phyloP scores from a whole-genome alignment of 1,139 yeast species.

The Yamadazyma pseudoaaseri region DNA sequence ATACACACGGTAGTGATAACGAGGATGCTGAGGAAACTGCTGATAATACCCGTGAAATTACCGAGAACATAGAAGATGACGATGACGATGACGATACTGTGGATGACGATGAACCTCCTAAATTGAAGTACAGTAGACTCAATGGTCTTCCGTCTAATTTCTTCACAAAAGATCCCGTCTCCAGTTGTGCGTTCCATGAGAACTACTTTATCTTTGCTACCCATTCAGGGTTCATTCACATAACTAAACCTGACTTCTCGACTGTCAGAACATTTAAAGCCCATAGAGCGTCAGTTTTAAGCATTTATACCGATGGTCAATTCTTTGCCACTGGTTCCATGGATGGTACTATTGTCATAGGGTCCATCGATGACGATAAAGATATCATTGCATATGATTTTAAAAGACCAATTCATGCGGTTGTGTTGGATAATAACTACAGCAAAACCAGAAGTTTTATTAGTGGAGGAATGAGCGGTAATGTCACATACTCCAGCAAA shows the following conservation, averaged over 20 bases:
- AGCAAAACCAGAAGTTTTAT: slow-evolving; percentile 60
- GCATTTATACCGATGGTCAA: slow-evolving; percentile 68
- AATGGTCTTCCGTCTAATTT: slow-evolving; percentile 63
- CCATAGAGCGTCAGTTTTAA: slow-evolving; percentile 80
- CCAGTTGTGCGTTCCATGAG: slow-evolving; percentile 62
- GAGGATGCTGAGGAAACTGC: neutral
- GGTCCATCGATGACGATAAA: slow-evolving; percentile 59
- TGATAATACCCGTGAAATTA: neutral
- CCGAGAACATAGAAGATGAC: neutral
- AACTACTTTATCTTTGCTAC: slow-evolving; percentile 76
- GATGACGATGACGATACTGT: slow-evolving; percentile 15
- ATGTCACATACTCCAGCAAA: slow-evolving; percentile 67
- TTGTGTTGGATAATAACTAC: slow-evolving; percentile 75
- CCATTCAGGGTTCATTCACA: slow-evolving; percentile 79
- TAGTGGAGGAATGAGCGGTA: slow-evolving; percentile 91
- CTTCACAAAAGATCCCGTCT: slow-evolving; percentile 73
- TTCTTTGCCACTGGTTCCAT: slow-evolving; percentile 85
- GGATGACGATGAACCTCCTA: slow-evolving; percentile 68
- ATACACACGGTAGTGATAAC: neutral
- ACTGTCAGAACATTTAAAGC: slow-evolving; percentile 73
- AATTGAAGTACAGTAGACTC: slow-evolving; percentile 69
- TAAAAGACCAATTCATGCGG: slow-evolving; percentile 85
- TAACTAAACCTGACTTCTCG: slow-evolving; percentile 57
- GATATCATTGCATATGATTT: slow-evolving; percentile 79
- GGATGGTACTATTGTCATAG: slow-evolving; percentile 89